Base-by-base conservation (phyloP, 306 rosid species). In the Fragaria ananassa region DNA sequence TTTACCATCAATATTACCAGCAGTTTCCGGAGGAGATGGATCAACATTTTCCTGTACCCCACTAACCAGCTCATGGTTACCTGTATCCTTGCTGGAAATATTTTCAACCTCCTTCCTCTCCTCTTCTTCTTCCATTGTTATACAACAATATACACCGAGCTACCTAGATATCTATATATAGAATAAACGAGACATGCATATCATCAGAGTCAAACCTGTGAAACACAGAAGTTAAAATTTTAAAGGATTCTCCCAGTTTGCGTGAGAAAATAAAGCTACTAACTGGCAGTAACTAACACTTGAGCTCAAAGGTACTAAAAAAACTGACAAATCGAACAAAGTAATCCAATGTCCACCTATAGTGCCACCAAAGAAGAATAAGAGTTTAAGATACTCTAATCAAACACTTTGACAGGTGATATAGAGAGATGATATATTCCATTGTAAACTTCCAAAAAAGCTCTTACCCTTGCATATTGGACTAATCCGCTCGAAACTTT, bases 61-160 rank as follows among this genome's bases (percentile, higher is more conserved):
- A 44, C 86, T 72, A 68, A 65, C 78, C 60, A 83, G 82, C 78
- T 74, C 85, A 42, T 53, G 75, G 69, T 29, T 72, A 18, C 81
- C 82, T 46, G 80, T 83, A 79, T 75, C 82, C 68, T 81, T 79
- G 77, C 66, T 77, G 49, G 88, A 85, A 68, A 63, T 66, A 80
- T 71, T 84, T 77, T 34, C 78, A 39, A 66, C 72, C 63, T 82
- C 89, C 80, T 82, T 74, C 67, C 76, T 39, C 71, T 92, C 86
- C 62, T 89, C 97, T 74, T 91, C 96, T 86, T 90, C 97, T 71
- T 90, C 97, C 96, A 91, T 91, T 57, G 29, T 86, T 56, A 77
- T 68, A 70, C 23, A 73, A 70, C 76, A 68, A 75, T 14, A 25
- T 25, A 78, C 79, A 80, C 74, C 51, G 75, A 66, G 75, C 73